Evolutionary conservation across 768 basidiomycete genomes (phyloP), one percentile per base, ranked within the genome.

Genomic region (Lenzites betulinus): DNA sequence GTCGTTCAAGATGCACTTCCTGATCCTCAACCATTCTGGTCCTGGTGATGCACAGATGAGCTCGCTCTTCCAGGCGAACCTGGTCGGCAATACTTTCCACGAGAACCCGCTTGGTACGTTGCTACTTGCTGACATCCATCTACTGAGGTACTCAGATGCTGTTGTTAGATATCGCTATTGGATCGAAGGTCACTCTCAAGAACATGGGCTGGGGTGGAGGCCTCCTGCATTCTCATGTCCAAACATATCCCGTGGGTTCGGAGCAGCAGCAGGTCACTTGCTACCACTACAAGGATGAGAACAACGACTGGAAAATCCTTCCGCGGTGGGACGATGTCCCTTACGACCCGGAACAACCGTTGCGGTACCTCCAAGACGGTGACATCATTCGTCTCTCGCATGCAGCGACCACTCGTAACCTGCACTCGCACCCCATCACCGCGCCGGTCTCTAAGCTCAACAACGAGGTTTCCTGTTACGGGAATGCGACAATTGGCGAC

Each of bases 11-110:
- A 79, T 97, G 20, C 97, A 99, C 73, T 99, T 99, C 78, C 72
- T 98, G 72, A 83, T 99, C 63, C 79, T 99, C 51, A 95, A 92
- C 72, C 93, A 94, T 64, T 90, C 93, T 15, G 96, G 96, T 39
- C 93, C 97, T 22, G 97, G 96, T 16, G 96, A 99, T 70, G 90
- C 96, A 1, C 96, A 98, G 73, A 99, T 99, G 96, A 93, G 91
- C 72, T 97, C 94, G 8, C 80, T 98, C 20, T 99, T 99, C 84
- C 97, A 99, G 73, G 96, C 97, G 25, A 93, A 97, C 67, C 83
- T 99, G 2, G 81, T 84, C 35, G 97, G 97, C 16, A 99, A 98
- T 70, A 93, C 97, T 71, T 98, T 98, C 74, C 75, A 86, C n/a
- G 77, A 79, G 66, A 95, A 95, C 67, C 97, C 97, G 13, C 84